phyloP scores from a whole-genome alignment of 1,284 basidiomycete genomes.

The Trichosporon sp. region DNA sequence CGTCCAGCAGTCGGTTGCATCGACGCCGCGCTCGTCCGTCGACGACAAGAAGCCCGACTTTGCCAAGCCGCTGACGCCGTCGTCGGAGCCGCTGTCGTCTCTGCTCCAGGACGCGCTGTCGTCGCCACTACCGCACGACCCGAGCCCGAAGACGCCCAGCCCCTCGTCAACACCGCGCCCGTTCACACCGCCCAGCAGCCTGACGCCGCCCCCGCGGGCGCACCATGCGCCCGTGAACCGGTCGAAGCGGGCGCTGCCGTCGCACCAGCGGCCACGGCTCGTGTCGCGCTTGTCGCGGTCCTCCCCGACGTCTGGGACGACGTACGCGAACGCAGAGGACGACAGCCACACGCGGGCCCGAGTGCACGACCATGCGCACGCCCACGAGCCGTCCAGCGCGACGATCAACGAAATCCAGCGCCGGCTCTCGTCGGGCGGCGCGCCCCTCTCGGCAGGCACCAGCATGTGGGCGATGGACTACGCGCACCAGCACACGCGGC shows the following conservation, averaged over 20 bases:
- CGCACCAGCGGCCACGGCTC: slow-evolving; percentile 26
- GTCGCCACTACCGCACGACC: not conserved
- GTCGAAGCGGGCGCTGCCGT: not conserved
- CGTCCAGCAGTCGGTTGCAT: not conserved
- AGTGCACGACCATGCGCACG: slow-evolving; percentile 7
- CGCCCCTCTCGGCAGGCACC: not conserved
- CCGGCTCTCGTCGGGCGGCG: not conserved
- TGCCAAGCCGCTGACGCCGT: not conserved
- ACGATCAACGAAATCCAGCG: not conserved
- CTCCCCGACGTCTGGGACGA: slow-evolving; percentile 33
- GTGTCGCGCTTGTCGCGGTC: slow-evolving; percentile 38
- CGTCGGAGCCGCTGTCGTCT: not conserved
- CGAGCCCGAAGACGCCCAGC: not conserved
- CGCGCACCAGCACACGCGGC: slow-evolving; percentile 2
- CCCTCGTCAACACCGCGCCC: not conserved
- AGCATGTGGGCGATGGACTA: slow-evolving; percentile 6
- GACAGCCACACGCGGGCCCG: not conserved
- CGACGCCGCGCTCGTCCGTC: not conserved
- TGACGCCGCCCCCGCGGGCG: slow-evolving; percentile 9
- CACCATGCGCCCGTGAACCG: not conserved
- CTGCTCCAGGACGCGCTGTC: slow-evolving; percentile 1
- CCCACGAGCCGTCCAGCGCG: slow-evolving; percentile 2
- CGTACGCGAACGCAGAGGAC: slow-evolving; percentile 23
- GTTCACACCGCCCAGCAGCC: not conserved
- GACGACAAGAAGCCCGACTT: slow-evolving; percentile 42